Percentiles rank a stretch among this genome's conserved stretches.
Evolutionary conservation across 768 basidiomycete species (phyloP).

Genomic region (Boletellus emodensis): DNA sequence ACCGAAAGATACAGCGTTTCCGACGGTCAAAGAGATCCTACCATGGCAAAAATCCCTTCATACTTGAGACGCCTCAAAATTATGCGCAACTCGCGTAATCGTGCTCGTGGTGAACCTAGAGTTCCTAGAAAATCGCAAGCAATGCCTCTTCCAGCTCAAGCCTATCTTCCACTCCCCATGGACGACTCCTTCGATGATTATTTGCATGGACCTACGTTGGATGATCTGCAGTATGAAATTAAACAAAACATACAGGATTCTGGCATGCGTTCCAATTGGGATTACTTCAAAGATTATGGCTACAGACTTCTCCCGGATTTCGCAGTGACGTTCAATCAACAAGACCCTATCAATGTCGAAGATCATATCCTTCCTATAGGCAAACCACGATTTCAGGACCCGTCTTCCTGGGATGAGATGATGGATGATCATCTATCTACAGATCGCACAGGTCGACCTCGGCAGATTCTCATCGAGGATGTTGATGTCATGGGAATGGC

Average conservation of each 20-base stretch:
- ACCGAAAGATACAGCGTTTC: background rate
- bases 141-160: background rate
- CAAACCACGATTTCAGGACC: background rate
- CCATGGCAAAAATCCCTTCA: background rate
- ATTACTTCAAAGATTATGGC: slow-evolving; percentile 6
- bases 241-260: background rate
- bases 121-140: background rate
- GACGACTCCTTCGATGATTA: slow-evolving; percentile 1
- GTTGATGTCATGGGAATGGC: slow-evolving; percentile 3
- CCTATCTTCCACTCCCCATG: background rate
- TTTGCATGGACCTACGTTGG: background rate
- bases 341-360: background rate
- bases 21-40: background rate
- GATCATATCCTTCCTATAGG: slow-evolving; percentile 5
- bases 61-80: background rate
- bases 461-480: background rate
- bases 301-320: slow-evolving; percentile 3
- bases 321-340: background rate
- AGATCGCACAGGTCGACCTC: background rate
- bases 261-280: background rate
- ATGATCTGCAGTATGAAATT: background rate
- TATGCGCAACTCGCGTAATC: background rate
- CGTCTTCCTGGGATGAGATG: background rate
- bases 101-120: background rate
- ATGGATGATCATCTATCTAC: background rate